Evolutionary conservation across 495 filamentous ascomycete genomes (phyloP).

Genomic region (Glonium stellatum): DNA sequence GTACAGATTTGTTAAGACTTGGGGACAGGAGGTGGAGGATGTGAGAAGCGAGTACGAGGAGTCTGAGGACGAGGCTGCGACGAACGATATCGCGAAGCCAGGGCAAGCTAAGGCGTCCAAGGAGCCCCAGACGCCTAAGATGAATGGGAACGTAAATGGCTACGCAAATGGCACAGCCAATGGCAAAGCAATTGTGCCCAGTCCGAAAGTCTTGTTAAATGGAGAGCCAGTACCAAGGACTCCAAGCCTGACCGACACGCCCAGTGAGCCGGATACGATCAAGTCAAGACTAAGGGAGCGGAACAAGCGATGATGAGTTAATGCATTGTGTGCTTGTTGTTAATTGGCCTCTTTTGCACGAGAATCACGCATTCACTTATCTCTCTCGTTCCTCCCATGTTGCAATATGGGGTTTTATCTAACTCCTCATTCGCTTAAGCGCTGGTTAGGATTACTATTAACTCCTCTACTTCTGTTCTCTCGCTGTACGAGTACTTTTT

Average conservation of each 20-base stretch:
- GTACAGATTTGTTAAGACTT: conserved; percentile 25
- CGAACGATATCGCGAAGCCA: conserved; percentile 1
- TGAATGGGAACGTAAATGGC: not conserved
- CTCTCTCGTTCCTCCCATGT: not conserved
- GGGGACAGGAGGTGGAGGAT: conserved; percentile 27
- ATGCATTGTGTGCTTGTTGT: not conserved
- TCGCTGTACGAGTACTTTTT: no score
- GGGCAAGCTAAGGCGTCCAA: not conserved
- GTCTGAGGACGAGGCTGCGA: conserved; percentile 28
- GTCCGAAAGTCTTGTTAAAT: not conserved
- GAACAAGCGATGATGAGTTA: not conserved
- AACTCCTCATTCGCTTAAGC: not conserved
- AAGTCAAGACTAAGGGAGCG: not conserved
- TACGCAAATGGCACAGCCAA: not conserved
- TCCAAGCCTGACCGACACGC: not conserved
- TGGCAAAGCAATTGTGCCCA: not conserved
- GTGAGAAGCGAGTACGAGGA: conserved; percentile 38
- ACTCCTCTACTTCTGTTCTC: no score
- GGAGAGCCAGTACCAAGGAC: not conserved
- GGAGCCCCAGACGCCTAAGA: not conserved
- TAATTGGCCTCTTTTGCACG: not conserved
- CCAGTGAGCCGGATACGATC: not conserved
- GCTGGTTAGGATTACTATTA: not conserved
- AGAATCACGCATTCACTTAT: not conserved
- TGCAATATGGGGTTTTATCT: not conserved